Evolutionary conservation across 2,329 filamentous ascomycete genomes (phyloP).

Genomic region (Hymenoscyphus linearis): DNA sequence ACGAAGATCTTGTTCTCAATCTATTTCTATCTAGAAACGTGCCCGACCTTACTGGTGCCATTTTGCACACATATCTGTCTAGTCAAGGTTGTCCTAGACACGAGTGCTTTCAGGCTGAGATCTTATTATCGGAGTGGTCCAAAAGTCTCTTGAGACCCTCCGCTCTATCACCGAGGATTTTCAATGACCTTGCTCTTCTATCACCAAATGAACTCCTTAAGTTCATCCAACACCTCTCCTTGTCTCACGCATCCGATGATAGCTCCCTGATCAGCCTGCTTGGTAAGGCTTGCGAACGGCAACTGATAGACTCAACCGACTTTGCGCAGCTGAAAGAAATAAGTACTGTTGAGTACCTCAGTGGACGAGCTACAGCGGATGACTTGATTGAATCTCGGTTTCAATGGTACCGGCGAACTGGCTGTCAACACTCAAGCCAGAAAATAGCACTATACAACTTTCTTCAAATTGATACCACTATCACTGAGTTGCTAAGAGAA

Average conservation of each 20-base stretch:
- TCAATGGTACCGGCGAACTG: conserved; percentile 38
- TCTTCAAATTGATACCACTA: conserved; percentile 28
- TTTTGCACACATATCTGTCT: conserved; percentile 37
- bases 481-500: conserved; percentile 16
- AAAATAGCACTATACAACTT: conserved; percentile 35
- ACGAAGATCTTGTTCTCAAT: conserved; percentile 12
- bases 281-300: conserved; percentile 11
- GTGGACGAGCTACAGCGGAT: conserved; percentile 33
- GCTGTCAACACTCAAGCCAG: conserved; percentile 32
- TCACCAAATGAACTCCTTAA: conserved; percentile 31
- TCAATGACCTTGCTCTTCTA: conserved; percentile 38
- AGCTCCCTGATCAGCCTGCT: conserved; percentile 12
- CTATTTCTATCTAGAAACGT: conserved; percentile 16
- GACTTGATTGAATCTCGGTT: conserved; percentile 35
- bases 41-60: conserved; percentile 30
- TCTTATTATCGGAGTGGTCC: conserved; percentile 34
- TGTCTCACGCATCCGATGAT: conserved; percentile 9
- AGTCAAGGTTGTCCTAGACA: conserved; percentile 33
- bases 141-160: conserved; percentile 24
- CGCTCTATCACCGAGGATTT: conserved; percentile 33
- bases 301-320: conserved; percentile 18
- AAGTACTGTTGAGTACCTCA: conserved; percentile 37
- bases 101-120: conserved; percentile 35
- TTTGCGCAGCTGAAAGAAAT: conserved; percentile 35
- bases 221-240: conserved; percentile 16